Percentiles rank a stretch among this genome's conserved stretches.
phyloP scores from a whole-genome alignment of 2,329 filamentous ascomycete genomes.

The Drechslera avenae region DNA sequence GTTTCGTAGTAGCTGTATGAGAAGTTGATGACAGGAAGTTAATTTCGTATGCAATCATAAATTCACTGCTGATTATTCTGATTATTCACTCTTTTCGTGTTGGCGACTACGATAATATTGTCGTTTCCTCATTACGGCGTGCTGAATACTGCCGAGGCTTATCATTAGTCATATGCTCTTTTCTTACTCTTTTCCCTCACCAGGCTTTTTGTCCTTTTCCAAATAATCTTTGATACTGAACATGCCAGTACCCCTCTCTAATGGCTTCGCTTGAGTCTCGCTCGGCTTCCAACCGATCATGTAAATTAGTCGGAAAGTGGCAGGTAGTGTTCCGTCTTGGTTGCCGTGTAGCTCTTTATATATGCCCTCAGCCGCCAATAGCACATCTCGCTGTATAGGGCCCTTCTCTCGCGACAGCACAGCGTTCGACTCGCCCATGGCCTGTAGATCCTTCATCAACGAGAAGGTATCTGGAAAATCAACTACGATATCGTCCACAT shows the following conservation, averaged over 20 bases:
- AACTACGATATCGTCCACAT: slow-evolving; percentile 95
- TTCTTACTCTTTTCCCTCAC: slow-evolving; percentile 17
- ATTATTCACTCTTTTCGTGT: too few relatives aligned
- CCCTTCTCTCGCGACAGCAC: slow-evolving; percentile 84
- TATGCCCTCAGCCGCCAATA: slow-evolving; percentile 86
- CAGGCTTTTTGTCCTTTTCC: slow-evolving; percentile 52
- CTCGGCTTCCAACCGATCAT: slow-evolving; percentile 99
- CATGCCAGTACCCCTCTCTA: slow-evolving; percentile 82
- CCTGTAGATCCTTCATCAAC: slow-evolving; percentile 90
- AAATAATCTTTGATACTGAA: slow-evolving; percentile 86
- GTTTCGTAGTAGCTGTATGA: too few relatives aligned
- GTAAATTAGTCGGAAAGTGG: slow-evolving; percentile 93
- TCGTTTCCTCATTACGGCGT: neutral
- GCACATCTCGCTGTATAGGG: slow-evolving; percentile 74
- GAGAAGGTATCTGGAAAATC: slow-evolving; percentile 90
- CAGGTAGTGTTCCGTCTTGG: slow-evolving; percentile 67
- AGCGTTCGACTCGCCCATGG: slow-evolving; percentile 95
- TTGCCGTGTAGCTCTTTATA: slow-evolving; percentile 88
- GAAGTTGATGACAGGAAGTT: too few relatives aligned
- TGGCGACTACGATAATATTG: too few relatives aligned
- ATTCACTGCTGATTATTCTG: too few relatives aligned
- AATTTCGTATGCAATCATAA: too few relatives aligned
- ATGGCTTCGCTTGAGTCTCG: slow-evolving; percentile 75
- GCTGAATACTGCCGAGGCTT: too few relatives aligned
- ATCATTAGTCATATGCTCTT: neutral